Evolutionary conservation across 352 stramenopile species (phyloP).

Genomic region (Globisporangium sylvaticum): DNA sequence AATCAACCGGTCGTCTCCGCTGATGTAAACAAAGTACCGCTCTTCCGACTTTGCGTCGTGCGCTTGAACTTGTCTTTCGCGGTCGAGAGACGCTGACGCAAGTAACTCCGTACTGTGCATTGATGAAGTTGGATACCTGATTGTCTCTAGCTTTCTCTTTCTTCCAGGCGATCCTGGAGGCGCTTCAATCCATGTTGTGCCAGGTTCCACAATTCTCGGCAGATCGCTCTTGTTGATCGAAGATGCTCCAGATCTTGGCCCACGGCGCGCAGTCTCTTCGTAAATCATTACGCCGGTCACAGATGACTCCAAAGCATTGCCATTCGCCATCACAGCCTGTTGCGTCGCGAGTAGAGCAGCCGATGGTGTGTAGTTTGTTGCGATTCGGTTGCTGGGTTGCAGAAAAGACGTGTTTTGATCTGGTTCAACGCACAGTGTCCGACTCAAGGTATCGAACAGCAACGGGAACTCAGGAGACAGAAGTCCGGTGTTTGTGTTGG

Average conservation of each 20-base stretch:
- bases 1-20: slow-evolving; percentile 29
- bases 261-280: neutral
- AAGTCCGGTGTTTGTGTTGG: neutral
- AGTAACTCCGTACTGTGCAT: neutral
- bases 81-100: neutral
- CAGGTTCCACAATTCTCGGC: neutral
- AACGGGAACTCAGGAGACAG: slow-evolving; percentile 13
- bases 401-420: slow-evolving; percentile 54
- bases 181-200: neutral
- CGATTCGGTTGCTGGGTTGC: slow-evolving; percentile 69
- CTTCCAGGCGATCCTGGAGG: neutral
- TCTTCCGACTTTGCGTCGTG: slow-evolving; percentile 29
- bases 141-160: slow-evolving; percentile 6
- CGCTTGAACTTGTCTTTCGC: neutral
- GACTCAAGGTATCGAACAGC: slow-evolving; percentile 64
- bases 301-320: neutral
- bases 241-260: neutral
- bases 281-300: slow-evolving; percentile 11
- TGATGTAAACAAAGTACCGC: slow-evolving; percentile 59
- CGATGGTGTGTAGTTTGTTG: slow-evolving; percentile 54
- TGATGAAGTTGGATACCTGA: neutral
- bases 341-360: slow-evolving; percentile 41
- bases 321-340: slow-evolving; percentile 15
- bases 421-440: slow-evolving; percentile 69
- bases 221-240: neutral